Percentiles rank a stretch among this genome's conserved stretches.
phyloP scores from a whole-genome alignment of 176 grass and related monocot species.

The Triticum urartu region DNA sequence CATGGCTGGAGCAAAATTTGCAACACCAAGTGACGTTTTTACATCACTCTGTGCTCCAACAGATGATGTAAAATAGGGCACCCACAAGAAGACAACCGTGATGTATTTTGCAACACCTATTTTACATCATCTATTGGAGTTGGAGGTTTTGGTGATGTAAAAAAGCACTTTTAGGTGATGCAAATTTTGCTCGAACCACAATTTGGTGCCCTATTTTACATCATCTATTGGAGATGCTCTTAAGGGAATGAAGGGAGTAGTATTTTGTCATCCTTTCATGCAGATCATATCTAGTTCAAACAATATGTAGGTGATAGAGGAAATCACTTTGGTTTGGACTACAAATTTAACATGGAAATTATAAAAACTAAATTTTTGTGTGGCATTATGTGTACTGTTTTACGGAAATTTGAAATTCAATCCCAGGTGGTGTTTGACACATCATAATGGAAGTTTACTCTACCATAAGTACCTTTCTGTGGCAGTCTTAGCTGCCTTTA shows the following conservation, averaged over 20 bases:
- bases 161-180: too few species aligned
- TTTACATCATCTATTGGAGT: too few species aligned
- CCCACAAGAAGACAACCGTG: too few species aligned
- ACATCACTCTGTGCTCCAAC: too few species aligned
- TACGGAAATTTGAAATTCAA: constrained; percentile 1
- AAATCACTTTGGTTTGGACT: not conserved
- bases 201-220: too few species aligned
- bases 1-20: too few species aligned
- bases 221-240: too few species aligned
- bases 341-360: not conserved
- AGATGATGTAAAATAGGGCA: too few species aligned
- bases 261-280: constrained; percentile 3
- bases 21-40: too few species aligned
- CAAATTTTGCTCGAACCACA: too few species aligned
- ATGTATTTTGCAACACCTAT: too few species aligned
- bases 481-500: not conserved
- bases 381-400: not conserved
- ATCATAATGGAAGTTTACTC: not conserved
- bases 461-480: not conserved
- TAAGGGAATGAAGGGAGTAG: not conserved
- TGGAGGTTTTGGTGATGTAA: too few species aligned
- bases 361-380: not conserved
- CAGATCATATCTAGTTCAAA: not conserved
- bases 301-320: not conserved
- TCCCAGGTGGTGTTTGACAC: not conserved